A percentile compares a stretch with the other conserved stretches of the same genome.
phyloP scores from a whole-genome alignment of 1,139 yeast genomes.

The Suhomyces chickasaworum region DNA sequence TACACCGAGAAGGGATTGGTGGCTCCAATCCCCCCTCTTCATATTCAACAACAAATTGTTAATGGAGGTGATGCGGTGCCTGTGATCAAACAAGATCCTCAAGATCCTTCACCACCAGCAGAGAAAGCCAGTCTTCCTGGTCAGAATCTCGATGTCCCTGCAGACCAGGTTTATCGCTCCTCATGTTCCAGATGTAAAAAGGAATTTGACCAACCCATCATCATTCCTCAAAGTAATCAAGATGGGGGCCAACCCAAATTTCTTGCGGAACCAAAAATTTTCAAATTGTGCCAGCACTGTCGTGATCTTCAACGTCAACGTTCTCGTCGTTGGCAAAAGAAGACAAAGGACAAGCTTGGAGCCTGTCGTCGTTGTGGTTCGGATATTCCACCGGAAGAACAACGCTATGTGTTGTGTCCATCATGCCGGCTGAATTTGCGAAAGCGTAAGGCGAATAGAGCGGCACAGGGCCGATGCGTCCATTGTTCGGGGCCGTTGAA shows the following conservation, averaged over 20 bases:
- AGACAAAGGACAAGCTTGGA: conserved; percentile 60
- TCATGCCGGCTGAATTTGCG: conserved; percentile 58
- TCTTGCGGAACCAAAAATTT: conserved; percentile 49
- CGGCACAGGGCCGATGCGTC: conserved; percentile 65
- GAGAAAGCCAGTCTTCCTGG: conserved; percentile 14
- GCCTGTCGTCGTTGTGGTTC: conserved; percentile 67
- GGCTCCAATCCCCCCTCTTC: conserved; percentile 50
- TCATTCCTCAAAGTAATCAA: conserved; percentile 36
- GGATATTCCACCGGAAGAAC: conserved; percentile 51
- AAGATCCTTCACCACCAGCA: conserved; percentile 16
- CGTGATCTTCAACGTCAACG: conserved; percentile 64
- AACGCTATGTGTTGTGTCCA: conserved; percentile 59
- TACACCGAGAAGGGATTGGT: conserved; percentile 30
- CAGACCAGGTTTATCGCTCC: conserved; percentile 19
- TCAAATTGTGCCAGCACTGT: conserved; percentile 63
- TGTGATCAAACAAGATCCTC: conserved; percentile 17
- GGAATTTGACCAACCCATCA: conserved; percentile 50
- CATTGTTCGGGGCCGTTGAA: conserved; percentile 68
- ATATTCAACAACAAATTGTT: conserved; percentile 46
- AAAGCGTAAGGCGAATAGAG: conserved; percentile 57
- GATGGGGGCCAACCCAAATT: conserved; percentile 27
- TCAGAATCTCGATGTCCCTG: conserved; percentile 9
- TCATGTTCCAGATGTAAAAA: conserved; percentile 62
- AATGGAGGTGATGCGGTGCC: conserved; percentile 18
- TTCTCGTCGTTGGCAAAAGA: conserved; percentile 63